Base-by-base conservation (phyloP, 495 filamentous ascomycete genomes). In the Aspergillus bertholletiae region DNA sequence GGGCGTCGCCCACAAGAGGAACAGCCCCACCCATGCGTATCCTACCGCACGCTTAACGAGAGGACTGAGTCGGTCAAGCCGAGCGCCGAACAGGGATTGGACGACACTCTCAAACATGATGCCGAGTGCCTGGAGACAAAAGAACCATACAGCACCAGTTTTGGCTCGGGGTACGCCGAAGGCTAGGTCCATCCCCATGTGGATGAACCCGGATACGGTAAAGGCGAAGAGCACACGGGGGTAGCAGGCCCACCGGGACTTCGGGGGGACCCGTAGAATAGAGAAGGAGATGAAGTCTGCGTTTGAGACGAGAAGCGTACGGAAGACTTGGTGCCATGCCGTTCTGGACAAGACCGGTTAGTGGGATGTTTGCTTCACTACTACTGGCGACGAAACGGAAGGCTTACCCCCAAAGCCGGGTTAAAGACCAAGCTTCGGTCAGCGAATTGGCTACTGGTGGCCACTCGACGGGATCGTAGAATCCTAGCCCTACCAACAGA, bases 291-390 rank as follows among this genome's bases (percentile, higher is more conserved):
- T 32, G 23, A 58, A 62, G 18, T 61, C 51, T 0, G 56, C 52
- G 41, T 55, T 58, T 0, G 59, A 44, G 22, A 48, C 24, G 12
- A 62, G 54, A 1, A 51, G 49, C 7, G 21, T 28, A 46, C 63
- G 63, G 52, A 65, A 55, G 23, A 35, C 49, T 56, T 65, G 63
- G 26, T 65, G 63, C 63, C 63, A 65, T 23, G 51, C n/a, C 39
- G 30, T 35, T 35, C 62, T 64, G 20, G n/a, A n/a, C n/a, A n/a
- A 45, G 20, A 7, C 32, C 45, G 9, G 30, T 51, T 46, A 50
- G 49, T 21, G 35, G 1, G 15, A 18, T n/a, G 22, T 15, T 24
- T 7, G 37, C 30, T 12, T 18, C n/a, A n/a, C n/a, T n/a, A n/a
- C n/a, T n/a, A n/a, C n/a, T n/a, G n/a, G 18, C 18, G 9, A 35